These are phyloP conservation scores for Cupressus sempervirens DNA, from an alignment of 75 land plant species.

Conservation along the genomic window DNA sequence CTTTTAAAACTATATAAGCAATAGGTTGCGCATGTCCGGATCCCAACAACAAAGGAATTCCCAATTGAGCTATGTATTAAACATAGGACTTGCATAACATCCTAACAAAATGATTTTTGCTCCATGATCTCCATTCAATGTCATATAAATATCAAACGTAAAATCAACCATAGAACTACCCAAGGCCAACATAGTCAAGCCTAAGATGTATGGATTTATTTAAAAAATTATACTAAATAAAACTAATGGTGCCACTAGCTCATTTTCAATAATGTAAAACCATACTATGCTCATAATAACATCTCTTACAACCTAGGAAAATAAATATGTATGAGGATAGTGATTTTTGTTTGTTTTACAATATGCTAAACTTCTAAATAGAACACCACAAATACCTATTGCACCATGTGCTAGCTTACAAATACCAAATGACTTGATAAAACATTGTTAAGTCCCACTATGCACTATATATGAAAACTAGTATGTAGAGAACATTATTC, in stretches of 20 bases:
- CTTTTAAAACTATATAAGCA: conserved; percentile 51
- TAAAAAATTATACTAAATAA: conserved; percentile 65
- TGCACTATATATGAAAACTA: too few relatives aligned
- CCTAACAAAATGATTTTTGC: conserved; percentile 89
- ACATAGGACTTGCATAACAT: conserved; percentile 97
- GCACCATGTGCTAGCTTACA: conserved; percentile 17
- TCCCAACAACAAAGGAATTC: conserved; percentile 70
- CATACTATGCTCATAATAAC: conserved; percentile 87
- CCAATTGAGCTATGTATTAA: conserved; percentile 81
- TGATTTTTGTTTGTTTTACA: conserved; percentile 41
- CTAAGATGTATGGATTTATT: conserved; percentile 79
- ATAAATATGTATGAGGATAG: conserved; percentile 66
- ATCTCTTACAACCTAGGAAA: conserved; percentile 88
- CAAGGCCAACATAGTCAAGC: conserved; percentile 92
- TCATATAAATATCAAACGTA: conserved; percentile 74
- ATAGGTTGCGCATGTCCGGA: conserved; percentile 50
- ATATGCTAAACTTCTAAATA: conserved; percentile 49
- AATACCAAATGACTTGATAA: conserved; percentile 9
- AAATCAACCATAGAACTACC: conserved; percentile 96
- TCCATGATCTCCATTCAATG: conserved; percentile 77
- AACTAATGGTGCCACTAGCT: conserved; percentile 77
- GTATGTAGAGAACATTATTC: too few relatives aligned
- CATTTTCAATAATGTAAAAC: conserved; percentile 91
- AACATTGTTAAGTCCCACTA: conserved; percentile 87
- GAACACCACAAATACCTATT: conserved; percentile 48